Base-by-base conservation (phyloP, 1,284 basidiomycete species). In the Anthracocystis walkeri region DNA sequence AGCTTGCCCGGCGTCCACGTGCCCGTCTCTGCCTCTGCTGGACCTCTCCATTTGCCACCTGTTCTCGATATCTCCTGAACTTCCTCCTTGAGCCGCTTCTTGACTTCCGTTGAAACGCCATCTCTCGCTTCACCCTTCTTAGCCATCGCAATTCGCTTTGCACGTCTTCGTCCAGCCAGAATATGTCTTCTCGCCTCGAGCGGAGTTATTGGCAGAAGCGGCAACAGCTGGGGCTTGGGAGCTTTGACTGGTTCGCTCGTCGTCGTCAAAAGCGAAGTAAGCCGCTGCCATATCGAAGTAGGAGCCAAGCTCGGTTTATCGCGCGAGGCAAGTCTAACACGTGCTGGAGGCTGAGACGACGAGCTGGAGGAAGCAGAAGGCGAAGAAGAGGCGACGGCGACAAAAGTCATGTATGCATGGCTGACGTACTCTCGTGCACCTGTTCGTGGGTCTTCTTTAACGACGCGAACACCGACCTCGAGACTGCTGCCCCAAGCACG, bases 341-440 rank as follows among this genome's bases (percentile, higher is more conserved):
- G 40, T 2, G 73, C 54, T 14, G 73, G 73, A 7, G 73, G 73
- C 44, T 75, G 67, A 2, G 53, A 33, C 2, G 51, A 12, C 0
- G 62, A 35, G 25, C 18, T 27, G 0, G 56, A 74, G 35, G 62
- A 76, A 52, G 16, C 48, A 27, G 74, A 4, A 6, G 53, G 25
- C 0, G 56, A 23, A 7, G 46, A 40, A 0, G 64, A 54, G 29
- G 64, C 58, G 29, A 75, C 54, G 29, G 83, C 83, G 51, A 86
- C 86, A 58, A 86, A 86, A 11, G 85, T 86, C 58, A 86, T 77
- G 65, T 86, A 86, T 4, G 85, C 82, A 58, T 86, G 85, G 56
- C 82, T 84, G 72, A 84, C 85, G 57, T 86, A 86, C 2, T 74
- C 73, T 5, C 79, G 65, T 7, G 56, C 46, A 16, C 84, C 79